Evolutionary conservation across 352 stramenopile genomes (phyloP).

Genomic region (Pythium periplocum): DNA sequence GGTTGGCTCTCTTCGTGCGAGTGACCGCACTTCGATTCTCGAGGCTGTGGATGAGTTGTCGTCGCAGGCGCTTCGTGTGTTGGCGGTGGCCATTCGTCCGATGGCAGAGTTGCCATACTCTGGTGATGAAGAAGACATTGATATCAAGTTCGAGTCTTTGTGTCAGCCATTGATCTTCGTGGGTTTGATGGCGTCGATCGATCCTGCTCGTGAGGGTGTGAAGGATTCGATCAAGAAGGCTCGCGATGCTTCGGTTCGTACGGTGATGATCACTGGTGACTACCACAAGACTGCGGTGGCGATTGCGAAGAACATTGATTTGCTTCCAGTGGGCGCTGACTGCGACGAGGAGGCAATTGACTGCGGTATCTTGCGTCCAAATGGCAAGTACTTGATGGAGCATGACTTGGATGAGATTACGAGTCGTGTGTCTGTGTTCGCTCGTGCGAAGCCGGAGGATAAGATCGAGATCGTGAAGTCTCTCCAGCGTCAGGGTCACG

Average conservation of each 20-base stretch:
- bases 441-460: slow-evolving; percentile 91
- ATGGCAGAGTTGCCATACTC: slow-evolving; percentile 36
- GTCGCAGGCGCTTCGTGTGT: slow-evolving; percentile 71
- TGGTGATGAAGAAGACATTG: slow-evolving; percentile 42
- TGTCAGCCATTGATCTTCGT: slow-evolving; percentile 87
- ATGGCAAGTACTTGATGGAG: slow-evolving; percentile 43
- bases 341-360: slow-evolving; percentile 47
- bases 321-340: slow-evolving; percentile 58
- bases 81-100: slow-evolving; percentile 85
- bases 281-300: slow-evolving; percentile 93
- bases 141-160: slow-evolving; percentile 47
- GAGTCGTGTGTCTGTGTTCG: slow-evolving; percentile 84
- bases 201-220: slow-evolving; percentile 56
- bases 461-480: slow-evolving; percentile 95
- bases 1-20: slow-evolving; percentile 27
- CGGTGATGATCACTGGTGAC: slow-evolving; percentile 93
- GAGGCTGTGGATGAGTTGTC: slow-evolving; percentile 51
- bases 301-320: slow-evolving; percentile 89
- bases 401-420: slow-evolving; percentile 85
- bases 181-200: slow-evolving; percentile 90
- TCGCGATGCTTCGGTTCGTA: slow-evolving; percentile 48
- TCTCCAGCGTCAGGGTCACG: slow-evolving; percentile 75
- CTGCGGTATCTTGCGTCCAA: slow-evolving; percentile 51
- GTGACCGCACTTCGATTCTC: slow-evolving; percentile 33
- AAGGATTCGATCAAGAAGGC: slow-evolving; percentile 51